A percentile compares a stretch with the other conserved stretches of the same genome.
phyloP scores from a whole-genome alignment of 768 basidiomycete species.

The Panellus pusillus region DNA sequence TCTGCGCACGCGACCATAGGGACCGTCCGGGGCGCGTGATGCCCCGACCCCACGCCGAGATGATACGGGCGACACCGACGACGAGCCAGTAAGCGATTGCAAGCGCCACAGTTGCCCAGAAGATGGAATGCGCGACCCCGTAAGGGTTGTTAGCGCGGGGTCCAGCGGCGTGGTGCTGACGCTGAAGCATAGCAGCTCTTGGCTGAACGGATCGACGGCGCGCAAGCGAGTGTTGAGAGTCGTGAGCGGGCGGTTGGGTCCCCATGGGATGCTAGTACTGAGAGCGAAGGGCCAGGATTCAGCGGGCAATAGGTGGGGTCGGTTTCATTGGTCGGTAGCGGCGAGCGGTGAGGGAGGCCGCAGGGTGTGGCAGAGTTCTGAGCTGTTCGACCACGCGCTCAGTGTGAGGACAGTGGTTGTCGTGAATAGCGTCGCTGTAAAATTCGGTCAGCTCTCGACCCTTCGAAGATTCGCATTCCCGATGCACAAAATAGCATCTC shows the following conservation, averaged over 20 bases:
- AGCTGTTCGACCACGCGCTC: constrained; percentile 64
- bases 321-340: constrained; percentile 30
- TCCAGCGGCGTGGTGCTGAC: constrained; percentile 75
- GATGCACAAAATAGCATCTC: no score
- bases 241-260: constrained; percentile 67
- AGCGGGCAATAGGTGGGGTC: constrained; percentile 70
- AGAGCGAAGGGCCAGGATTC: constrained; percentile 79
- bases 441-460: not conserved
- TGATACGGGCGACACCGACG: constrained; percentile 77
- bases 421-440: constrained; percentile 82
- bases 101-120: constrained; percentile 74
- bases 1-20: constrained; percentile 72
- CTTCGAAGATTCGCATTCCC: no score
- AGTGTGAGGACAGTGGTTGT: constrained; percentile 81
- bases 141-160: constrained; percentile 57
- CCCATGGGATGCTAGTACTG: constrained; percentile 69
- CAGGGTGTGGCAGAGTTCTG: constrained; percentile 77
- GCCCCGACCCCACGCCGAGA: constrained; percentile 84
- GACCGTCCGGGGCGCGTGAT: constrained; percentile 57
- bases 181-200: constrained; percentile 82
- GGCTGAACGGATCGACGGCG: constrained; percentile 83
- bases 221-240: constrained; percentile 84
- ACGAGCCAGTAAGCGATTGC: constrained; percentile 80
- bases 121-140: constrained; percentile 64
- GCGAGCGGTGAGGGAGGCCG: constrained; percentile 72